Conservation (phyloP, 2,329 filamentous ascomycete genomes). For the Plenodomus tracheiphilus region DNA sequence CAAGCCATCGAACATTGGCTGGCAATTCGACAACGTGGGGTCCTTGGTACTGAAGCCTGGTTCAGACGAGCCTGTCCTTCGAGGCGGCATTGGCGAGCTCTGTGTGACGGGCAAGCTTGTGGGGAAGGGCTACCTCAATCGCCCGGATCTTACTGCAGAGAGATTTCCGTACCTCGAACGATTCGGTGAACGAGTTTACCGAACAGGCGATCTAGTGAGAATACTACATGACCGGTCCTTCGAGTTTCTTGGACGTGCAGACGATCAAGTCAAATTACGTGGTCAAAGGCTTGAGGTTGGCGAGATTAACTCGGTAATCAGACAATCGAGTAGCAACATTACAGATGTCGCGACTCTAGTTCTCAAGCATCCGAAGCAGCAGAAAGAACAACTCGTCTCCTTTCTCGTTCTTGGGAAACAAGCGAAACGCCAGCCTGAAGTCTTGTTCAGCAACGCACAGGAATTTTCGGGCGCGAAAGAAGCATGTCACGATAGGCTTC, state of each 20-base stretch:
- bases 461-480: conserved; percentile 40
- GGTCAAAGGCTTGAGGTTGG: conserved; percentile 87
- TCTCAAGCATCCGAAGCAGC: conserved; percentile 68
- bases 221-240: conserved; percentile 80
- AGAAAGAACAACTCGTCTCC: conserved; percentile 81
- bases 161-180: conserved; percentile 69
- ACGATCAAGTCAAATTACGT: conserved; percentile 90
- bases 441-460: conserved; percentile 21
- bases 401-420: conserved; percentile 57
- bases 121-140: conserved; percentile 85
- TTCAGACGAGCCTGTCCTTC: conserved; percentile 71
- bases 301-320: conserved; percentile 86
- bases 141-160: conserved; percentile 74
- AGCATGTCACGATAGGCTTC: conserved; percentile 70
- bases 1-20: conserved; percentile 84
- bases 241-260: conserved; percentile 83
- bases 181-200: conserved; percentile 64
- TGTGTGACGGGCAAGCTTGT: conserved; percentile 87
- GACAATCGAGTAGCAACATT: conserved; percentile 59
- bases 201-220: conserved; percentile 86
- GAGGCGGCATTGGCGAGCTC: conserved; percentile 82
- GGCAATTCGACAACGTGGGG: conserved; percentile 84
- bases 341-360: conserved; percentile 78
- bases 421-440: conserved; percentile 18
- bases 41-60: conserved; percentile 74